Evolutionary conservation across 1,284 basidiomycete genomes (phyloP), one percentile per base, ranked within the genome.

Genomic region (Moniliophthora roreri): DNA sequence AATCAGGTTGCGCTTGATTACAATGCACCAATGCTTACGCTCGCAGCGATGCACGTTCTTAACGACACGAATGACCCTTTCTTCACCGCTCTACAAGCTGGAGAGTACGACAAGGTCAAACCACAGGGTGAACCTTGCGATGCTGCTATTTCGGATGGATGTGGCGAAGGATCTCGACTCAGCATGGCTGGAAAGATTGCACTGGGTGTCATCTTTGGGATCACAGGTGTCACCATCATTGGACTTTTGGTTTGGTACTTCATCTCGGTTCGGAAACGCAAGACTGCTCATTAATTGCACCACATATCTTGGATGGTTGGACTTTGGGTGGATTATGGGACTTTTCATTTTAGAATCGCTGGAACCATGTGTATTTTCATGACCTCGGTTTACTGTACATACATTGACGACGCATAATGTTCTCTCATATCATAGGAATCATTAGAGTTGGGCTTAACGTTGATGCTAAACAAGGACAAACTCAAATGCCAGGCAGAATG

Each of bases 1-100:
- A 68, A 60, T 10, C 51, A 87, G 81, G 78, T 86, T 52, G 89
- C 86, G 28, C 70, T 92, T 42, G 90, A 92, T 60, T 94, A 95
- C 67, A 92, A 91, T 60, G 90, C 93, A 1, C 92, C 93, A 1
- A 75, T 96, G 68, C 76, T 95, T 15, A 88, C 90, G 3, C 78
- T 96, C 21, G 84, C 88, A 0, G 89, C 93, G 10, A 85, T 85
- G 74, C 84, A 85, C 52, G 77, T 85, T 39, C 64, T 87, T 52
- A 84, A 80, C 57, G 82, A 84, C 56, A 78, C 79, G 1, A 71
- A 74, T n/a, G 91, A 95, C 61, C 93, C 93, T 0, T 91, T 79
- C 69, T 96, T 84, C 65, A 90, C 88, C 21, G 69, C 75, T 10
- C 71, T 95, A 32, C 69, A 82, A 65, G 80, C 79, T 0, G 89